phyloP scores from a whole-genome alignment of 2,329 filamentous ascomycete species.

The Colletotrichum sidae region DNA sequence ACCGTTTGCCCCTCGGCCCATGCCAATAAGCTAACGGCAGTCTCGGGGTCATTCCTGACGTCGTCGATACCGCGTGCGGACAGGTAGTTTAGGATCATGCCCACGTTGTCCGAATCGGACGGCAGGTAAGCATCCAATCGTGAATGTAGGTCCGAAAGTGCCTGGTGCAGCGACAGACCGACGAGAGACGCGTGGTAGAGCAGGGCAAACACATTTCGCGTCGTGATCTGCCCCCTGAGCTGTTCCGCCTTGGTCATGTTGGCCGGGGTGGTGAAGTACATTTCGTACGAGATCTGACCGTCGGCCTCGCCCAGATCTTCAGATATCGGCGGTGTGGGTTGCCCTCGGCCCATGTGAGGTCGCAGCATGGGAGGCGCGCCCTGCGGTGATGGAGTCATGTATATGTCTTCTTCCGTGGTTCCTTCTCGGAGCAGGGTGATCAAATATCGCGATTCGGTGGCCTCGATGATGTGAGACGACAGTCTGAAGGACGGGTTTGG shows the following conservation, averaged over 20 bases:
- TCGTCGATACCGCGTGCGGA: slow-evolving; percentile 71
- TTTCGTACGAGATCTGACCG: slow-evolving; percentile 69
- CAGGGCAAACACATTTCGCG: slow-evolving; percentile 76
- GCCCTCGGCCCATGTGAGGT: slow-evolving; percentile 46
- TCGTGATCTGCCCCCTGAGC: slow-evolving; percentile 71
- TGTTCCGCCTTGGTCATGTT: slow-evolving; percentile 60
- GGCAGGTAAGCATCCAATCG: slow-evolving; percentile 71
- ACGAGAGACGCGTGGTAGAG: slow-evolving; percentile 74
- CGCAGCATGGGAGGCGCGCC: slow-evolving; percentile 54
- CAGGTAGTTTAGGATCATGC: slow-evolving; percentile 71
- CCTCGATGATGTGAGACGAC: slow-evolving; percentile 69
- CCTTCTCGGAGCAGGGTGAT: slow-evolving; percentile 66
- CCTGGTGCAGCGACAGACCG: slow-evolving; percentile 71
- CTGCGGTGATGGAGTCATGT: slow-evolving; percentile 56
- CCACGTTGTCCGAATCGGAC: slow-evolving; percentile 66
- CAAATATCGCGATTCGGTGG: slow-evolving; percentile 65
- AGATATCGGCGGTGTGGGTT: slow-evolving; percentile 58
- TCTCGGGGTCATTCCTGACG: slow-evolving; percentile 68
- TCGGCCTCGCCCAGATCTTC: slow-evolving; percentile 60
- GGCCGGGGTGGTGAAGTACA: slow-evolving; percentile 71
- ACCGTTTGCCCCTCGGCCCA: slow-evolving; percentile 74
- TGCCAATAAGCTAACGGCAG: slow-evolving; percentile 70
- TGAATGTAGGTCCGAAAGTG: slow-evolving; percentile 70
- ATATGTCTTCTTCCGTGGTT: slow-evolving; percentile 60
- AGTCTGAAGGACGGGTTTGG: slow-evolving; percentile 67